Evolutionary conservation across 768 basidiomycete species (phyloP).

Genomic region (Hericium rajendrae): DNA sequence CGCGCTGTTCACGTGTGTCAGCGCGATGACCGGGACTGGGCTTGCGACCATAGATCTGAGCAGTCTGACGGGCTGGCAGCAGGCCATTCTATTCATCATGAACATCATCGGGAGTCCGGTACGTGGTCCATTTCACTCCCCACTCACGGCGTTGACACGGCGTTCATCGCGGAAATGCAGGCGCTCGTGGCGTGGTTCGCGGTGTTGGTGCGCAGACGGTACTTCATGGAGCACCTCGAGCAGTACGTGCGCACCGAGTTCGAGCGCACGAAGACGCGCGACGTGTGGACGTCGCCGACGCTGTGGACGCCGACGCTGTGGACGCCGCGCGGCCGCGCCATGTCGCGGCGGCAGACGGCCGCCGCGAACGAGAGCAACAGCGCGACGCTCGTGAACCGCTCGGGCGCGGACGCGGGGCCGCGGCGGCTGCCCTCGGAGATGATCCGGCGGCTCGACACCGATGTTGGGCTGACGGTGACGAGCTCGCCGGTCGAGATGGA

Average conservation of each 20-base stretch:
- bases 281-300: not conserved
- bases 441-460: not conserved
- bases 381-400: not conserved
- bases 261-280: conserved; percentile 4
- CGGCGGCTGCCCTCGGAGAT: not conserved
- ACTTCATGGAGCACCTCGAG: conserved; percentile 7
- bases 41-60: conserved; percentile 22
- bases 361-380: not conserved
- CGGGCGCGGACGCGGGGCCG: not conserved
- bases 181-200: conserved; percentile 31
- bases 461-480: not conserved
- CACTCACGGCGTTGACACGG: not conserved
- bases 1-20: conserved; percentile 28
- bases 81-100: conserved; percentile 19
- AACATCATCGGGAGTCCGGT: conserved; percentile 20
- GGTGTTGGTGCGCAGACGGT: conserved; percentile 27
- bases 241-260: conserved; percentile 14
- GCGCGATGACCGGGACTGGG: conserved; percentile 28
- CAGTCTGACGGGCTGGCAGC: conserved; percentile 20
- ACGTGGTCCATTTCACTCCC: not conserved
- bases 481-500: not conserved
- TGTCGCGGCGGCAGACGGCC: not conserved
- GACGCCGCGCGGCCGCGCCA: not conserved
- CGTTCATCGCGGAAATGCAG: conserved; percentile 5
- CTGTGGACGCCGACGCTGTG: not conserved